phyloP scores from a whole-genome alignment of 768 basidiomycete genomes.

The Tulasnella calospora region DNA sequence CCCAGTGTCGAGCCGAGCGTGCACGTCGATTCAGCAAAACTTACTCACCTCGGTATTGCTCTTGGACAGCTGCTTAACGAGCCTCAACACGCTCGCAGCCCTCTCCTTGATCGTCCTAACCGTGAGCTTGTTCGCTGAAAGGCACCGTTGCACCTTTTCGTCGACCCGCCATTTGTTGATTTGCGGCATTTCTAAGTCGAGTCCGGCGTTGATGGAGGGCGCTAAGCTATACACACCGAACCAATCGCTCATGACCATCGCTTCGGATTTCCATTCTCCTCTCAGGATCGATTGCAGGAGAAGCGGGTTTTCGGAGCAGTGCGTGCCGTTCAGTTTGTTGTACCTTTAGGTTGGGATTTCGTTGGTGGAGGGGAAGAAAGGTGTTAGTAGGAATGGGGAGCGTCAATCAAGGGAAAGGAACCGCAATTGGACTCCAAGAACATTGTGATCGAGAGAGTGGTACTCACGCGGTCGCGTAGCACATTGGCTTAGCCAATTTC shows the following conservation, averaged over 20 bases:
- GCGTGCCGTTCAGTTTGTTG: slow-evolving; percentile 42
- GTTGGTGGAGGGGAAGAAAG: neutral
- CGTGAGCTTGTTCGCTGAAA: slow-evolving; percentile 44
- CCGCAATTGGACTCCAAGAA: neutral
- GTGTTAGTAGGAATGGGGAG: neutral
- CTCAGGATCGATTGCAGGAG: slow-evolving; percentile 53
- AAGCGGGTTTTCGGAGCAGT: slow-evolving; percentile 51
- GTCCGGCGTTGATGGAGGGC: slow-evolving; percentile 52
- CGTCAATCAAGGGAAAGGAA: neutral
- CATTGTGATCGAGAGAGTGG: neutral
- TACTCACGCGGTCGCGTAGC: slow-evolving; percentile 61
- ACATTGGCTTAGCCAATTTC: slow-evolving; percentile 39
- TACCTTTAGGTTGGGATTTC: slow-evolving; percentile 39
- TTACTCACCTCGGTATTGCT: slow-evolving; percentile 59
- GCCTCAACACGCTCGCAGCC: slow-evolving; percentile 26
- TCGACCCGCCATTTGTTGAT: slow-evolving; percentile 31
- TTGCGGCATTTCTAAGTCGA: slow-evolving; percentile 62
- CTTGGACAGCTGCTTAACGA: slow-evolving; percentile 63
- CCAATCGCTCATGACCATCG: slow-evolving; percentile 60
- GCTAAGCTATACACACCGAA: slow-evolving; percentile 44
- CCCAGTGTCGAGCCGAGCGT: slow-evolving; percentile 32
- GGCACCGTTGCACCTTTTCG: slow-evolving; percentile 7
- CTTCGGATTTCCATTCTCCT: slow-evolving; percentile 62
- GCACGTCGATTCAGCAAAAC: neutral
- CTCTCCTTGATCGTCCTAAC: slow-evolving; percentile 30